A percentile compares a stretch with the other conserved stretches of the same genome.
Evolutionary conservation across 805 yeast genomes (phyloP).

Genomic region (Candida yuanshanica): DNA sequence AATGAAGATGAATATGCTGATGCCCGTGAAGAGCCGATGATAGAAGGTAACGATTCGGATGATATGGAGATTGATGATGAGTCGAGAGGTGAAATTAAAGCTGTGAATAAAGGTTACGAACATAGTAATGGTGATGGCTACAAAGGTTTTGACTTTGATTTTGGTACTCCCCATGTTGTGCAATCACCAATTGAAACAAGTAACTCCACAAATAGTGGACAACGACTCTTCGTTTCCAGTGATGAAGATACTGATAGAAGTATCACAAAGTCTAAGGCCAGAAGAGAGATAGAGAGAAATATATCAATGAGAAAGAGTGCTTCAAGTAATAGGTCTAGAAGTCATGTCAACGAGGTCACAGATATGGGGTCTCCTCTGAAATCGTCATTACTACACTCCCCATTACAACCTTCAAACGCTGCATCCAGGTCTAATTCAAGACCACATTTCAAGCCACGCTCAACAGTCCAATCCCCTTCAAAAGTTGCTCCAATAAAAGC

Average conservation of each 20-base stretch:
- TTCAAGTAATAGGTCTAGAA: conserved; percentile 1
- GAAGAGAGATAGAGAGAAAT: conserved; percentile 18
- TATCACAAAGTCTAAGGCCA: conserved; percentile 2
- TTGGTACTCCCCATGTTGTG: background rate
- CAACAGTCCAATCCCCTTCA: background rate
- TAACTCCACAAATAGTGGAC: conserved; percentile 5
- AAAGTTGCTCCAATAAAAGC: conserved; percentile 2
- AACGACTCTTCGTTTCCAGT: conserved; percentile 15
- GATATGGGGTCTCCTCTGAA: conserved; percentile 4
- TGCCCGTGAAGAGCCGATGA: conserved; percentile 17
- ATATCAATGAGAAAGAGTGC: conserved; percentile 10
- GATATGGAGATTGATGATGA: conserved; percentile 29
- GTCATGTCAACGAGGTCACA: background rate
- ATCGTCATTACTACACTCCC: conserved; percentile 4
- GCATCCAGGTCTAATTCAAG: background rate
- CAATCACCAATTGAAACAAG: background rate
- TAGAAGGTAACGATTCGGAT: conserved; percentile 10
- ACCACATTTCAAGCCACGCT: background rate
- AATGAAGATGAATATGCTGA: conserved; percentile 18
- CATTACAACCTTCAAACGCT: conserved; percentile 5
- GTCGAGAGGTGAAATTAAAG: conserved; percentile 14
- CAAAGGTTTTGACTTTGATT: conserved; percentile 1
- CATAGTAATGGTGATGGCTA: conserved; percentile 11
- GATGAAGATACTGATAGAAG: conserved; percentile 8
- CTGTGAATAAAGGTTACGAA: conserved; percentile 9